Percentiles rank a stretch among this genome's conserved stretches.
Evolutionary conservation across 2,329 filamentous ascomycete species (phyloP).

Genomic region (Aulographum hederae): DNA sequence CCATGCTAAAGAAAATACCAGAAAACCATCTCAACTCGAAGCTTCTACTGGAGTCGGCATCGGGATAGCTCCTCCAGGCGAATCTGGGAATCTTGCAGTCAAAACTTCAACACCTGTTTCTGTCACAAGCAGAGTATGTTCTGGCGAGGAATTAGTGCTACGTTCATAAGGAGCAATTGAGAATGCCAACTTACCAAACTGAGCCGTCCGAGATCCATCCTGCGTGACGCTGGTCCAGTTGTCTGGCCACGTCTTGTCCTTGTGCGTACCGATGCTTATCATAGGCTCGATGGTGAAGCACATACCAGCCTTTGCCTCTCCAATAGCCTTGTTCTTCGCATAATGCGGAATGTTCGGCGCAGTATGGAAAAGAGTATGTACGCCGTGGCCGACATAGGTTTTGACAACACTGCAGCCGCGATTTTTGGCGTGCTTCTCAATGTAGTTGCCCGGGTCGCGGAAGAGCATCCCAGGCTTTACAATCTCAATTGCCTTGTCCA

Average conservation of each 20-base stretch:
- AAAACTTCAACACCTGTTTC: slow-evolving; percentile 67
- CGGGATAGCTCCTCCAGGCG: slow-evolving; percentile 54
- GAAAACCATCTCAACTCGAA: slow-evolving; percentile 1
- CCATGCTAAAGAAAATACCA: too few species aligned
- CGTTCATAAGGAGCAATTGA: background rate
- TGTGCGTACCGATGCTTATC: slow-evolving; percentile 82
- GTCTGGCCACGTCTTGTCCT: slow-evolving; percentile 92
- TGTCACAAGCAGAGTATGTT: slow-evolving; percentile 71
- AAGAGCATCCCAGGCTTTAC: slow-evolving; percentile 90
- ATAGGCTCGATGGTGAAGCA: slow-evolving; percentile 99
- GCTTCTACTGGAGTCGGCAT: slow-evolving; percentile 26
- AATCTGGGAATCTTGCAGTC: slow-evolving; percentile 54
- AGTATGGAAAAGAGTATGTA: slow-evolving; percentile 86
- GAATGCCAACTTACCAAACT: slow-evolving; percentile 55
- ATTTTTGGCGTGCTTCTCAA: slow-evolving; percentile 85
- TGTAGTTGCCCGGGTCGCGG: slow-evolving; percentile 82
- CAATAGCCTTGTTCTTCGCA: slow-evolving; percentile 94
- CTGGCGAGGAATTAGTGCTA: slow-evolving; percentile 20
- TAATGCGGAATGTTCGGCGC: slow-evolving; percentile 94
- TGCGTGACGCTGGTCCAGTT: slow-evolving; percentile 94
- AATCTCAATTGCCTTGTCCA: slow-evolving; percentile 77
- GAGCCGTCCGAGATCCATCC: slow-evolving; percentile 77
- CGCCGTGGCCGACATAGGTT: slow-evolving; percentile 90
- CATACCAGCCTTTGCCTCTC: slow-evolving; percentile 88
- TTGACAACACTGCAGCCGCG: slow-evolving; percentile 78